Conservation (phyloP, 805 yeast species). For the Wickerhamiella bombiphila region DNA sequence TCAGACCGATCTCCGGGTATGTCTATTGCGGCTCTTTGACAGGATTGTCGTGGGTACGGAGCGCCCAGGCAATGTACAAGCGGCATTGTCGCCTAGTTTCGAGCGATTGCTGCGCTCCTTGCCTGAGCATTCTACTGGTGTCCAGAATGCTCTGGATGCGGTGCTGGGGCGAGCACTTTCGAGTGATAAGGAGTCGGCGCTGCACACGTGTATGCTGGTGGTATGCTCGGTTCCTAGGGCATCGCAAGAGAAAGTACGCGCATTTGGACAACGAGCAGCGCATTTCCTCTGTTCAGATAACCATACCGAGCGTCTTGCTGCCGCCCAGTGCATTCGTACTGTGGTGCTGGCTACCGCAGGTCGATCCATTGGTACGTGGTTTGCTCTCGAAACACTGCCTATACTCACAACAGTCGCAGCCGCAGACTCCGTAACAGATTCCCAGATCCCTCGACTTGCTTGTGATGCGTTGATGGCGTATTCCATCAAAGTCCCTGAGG, state of each 20-base stretch:
- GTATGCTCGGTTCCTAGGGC: slow-evolving; percentile 3
- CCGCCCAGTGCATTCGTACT: slow-evolving; percentile 1
- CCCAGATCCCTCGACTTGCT: not conserved
- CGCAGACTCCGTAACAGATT: not conserved
- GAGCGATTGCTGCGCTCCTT: slow-evolving; percentile 29
- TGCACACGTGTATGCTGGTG: slow-evolving; percentile 8
- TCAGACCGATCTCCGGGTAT: slow-evolving; percentile 54
- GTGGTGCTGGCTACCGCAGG: not conserved
- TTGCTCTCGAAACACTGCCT: not conserved
- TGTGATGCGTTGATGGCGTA: slow-evolving; percentile 2
- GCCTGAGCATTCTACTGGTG: slow-evolving; percentile 20
- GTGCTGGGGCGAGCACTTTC: slow-evolving; percentile 12
- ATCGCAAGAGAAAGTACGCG: not conserved
- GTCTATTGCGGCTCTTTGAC: slow-evolving; percentile 50
- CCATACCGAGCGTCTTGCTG: not conserved
- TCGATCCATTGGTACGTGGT: not conserved
- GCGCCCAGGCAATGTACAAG: slow-evolving; percentile 25
- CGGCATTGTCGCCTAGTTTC: slow-evolving; percentile 36
- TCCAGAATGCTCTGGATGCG: slow-evolving; percentile 6
- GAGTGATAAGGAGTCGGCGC: not conserved
- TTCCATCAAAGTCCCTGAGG: slow-evolving; percentile 4
- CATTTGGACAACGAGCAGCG: not conserved
- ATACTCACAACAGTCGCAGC: not conserved
- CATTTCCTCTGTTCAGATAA: not conserved
- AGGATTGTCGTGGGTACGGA: slow-evolving; percentile 32